Evolutionary conservation across 1,284 basidiomycete species (phyloP).

Genomic region (Nidula niveotomentosa): DNA sequence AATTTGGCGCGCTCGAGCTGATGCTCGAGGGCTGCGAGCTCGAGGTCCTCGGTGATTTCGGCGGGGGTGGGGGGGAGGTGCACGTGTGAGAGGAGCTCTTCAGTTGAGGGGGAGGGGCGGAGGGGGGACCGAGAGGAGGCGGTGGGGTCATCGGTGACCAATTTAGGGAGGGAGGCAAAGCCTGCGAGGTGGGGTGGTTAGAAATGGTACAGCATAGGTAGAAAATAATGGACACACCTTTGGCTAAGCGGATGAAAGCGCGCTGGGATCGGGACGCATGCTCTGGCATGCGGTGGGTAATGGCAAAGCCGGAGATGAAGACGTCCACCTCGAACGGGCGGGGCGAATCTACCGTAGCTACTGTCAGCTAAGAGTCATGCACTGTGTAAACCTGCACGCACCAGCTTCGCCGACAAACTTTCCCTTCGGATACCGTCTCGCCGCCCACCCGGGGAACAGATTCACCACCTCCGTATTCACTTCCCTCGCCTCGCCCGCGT

Average conservation of each 20-base stretch:
- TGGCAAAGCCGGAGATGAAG: conserved; percentile 75
- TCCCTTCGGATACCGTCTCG: conserved; percentile 29
- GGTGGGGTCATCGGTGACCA: conserved; percentile 10
- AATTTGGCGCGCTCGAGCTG: conserved; percentile 34
- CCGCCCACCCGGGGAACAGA: conserved; percentile 57
- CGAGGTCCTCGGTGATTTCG: conserved; percentile 61
- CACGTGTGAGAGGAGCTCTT: conserved; percentile 36
- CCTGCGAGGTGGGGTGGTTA: conserved; percentile 13
- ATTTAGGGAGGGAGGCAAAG: conserved; percentile 30
- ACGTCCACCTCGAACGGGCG: conserved; percentile 68
- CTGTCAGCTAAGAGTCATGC: conserved; percentile 1
- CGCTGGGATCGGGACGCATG: conserved; percentile 71
- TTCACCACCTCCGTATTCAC: conserved; percentile 33
- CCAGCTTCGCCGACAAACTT: not conserved
- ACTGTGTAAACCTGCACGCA: not conserved
- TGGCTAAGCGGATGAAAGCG: conserved; percentile 76
- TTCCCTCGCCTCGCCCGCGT: conserved; percentile 7
- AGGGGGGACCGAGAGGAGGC: conserved; percentile 3
- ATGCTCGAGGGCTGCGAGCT: conserved; percentile 48
- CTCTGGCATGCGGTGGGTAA: conserved; percentile 59
- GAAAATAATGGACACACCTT: conserved; percentile 45
- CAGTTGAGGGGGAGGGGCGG: not conserved
- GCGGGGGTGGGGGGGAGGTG: conserved; percentile 57
- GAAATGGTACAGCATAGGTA: not conserved
- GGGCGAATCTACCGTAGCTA: conserved; percentile 14